Base-by-base conservation (phyloP, 371 early-diverging fungal species). In the Syncephalis fuscata region DNA sequence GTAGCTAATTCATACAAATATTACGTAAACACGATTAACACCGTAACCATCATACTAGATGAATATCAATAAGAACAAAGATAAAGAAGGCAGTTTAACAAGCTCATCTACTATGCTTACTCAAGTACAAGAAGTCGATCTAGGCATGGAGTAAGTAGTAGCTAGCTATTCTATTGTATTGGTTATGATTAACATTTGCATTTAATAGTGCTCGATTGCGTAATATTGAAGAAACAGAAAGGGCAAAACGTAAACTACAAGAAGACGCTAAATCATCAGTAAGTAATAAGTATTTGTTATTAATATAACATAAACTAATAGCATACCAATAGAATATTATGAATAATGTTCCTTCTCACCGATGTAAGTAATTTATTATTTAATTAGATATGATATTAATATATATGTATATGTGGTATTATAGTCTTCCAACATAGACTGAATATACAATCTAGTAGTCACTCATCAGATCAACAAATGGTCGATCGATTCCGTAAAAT, bases 121-220 rank as follows among this genome's bases (percentile, higher is more conserved):
- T 7, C 85, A 89, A 8, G 88, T 93, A 47, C 94, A 91, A 3
- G 92, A 92, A 60, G 85, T 91, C 3, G 91, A 92, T 59, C 66
- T 93, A 2, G 94, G 91, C 36, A 80, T 85, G 36, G 77, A 73
- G 80, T 82, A 71, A 52, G 66, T 62, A 1, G n/a, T 39, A 8
- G 1, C 21, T 2, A 9, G 19, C 9, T 24, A 16, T 24, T 42
- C 0, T 44, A 27, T 32, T 9, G 15, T 14, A 15, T 41, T 16
- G 21, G 24, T 10, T 3, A 20, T 11, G 23, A 22, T 44, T 0
- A 10, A n/a, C 17, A 19, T 16, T 44, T 3, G 7, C 25, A 16
- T 39, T 37, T 17, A 20, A 23, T 14, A 85, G 83, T 50, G 68
- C 74, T 25, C 77, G 81, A 45, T 55, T 87, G 20, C 66, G 72